A percentile compares a stretch with the other conserved stretches of the same genome.
These are phyloP conservation scores for Biscogniauxia mediterranea DNA, from an alignment of 2,329 filamentous ascomycete genomes.

Conservation along the genomic window DNA sequence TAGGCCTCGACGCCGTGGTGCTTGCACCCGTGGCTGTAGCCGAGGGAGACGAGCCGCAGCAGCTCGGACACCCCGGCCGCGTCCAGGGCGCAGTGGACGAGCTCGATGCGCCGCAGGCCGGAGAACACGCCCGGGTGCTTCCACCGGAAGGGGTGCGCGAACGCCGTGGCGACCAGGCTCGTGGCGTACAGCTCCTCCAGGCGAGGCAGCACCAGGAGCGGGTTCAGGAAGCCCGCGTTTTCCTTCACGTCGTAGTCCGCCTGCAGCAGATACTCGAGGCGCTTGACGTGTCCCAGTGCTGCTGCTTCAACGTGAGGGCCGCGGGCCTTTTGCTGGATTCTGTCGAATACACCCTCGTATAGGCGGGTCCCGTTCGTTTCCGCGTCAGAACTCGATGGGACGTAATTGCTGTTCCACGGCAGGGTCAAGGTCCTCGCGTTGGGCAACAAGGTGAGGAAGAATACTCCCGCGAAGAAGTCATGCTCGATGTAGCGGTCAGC, in stretches of 20 bases:
- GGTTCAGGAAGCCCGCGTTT: constrained; percentile 1
- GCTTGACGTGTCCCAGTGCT: constrained; percentile 4
- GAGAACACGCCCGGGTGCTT: constrained; percentile 8
- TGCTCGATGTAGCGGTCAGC: not conserved
- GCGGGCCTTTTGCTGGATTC: constrained; percentile 1
- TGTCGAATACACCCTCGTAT: constrained; percentile 1
- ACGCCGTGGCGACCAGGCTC: constrained; percentile 3
- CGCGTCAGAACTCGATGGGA: not conserved
- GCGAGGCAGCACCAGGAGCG: not conserved
- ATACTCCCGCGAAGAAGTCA: constrained; percentile 4
- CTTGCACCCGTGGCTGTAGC: constrained; percentile 9
- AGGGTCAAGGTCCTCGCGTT: constrained; percentile 6
- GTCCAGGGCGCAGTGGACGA: constrained; percentile 11
- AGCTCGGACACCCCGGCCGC: constrained; percentile 7
- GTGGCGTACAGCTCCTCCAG: constrained; percentile 4
- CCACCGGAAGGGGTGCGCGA: constrained; percentile 8
- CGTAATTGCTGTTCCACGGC: not conserved
- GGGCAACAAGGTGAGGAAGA: constrained; percentile 9
- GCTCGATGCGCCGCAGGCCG: constrained; percentile 8
- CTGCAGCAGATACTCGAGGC: not conserved
- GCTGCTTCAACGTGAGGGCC: not conserved
- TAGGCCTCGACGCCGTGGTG: constrained; percentile 4
- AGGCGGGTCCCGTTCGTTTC: not conserved
- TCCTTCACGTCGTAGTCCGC: constrained; percentile 2
- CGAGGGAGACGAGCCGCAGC: constrained; percentile 10